Evolutionary conservation across 2,329 filamentous ascomycete genomes (phyloP), one percentile per base, ranked within the genome.

Genomic region (Diaporthe sp.): DNA sequence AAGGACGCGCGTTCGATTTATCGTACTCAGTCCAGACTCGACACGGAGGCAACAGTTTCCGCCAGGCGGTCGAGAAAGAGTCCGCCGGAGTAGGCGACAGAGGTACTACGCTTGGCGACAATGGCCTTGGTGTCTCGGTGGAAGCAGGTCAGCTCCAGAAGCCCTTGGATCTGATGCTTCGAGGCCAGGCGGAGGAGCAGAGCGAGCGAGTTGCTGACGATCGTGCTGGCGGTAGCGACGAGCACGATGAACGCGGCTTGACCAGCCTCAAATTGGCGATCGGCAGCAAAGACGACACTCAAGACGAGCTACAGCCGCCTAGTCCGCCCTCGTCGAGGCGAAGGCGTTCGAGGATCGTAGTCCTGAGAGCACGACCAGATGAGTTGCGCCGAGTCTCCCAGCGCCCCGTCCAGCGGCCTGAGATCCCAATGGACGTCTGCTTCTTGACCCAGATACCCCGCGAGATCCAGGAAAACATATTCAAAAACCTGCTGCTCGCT

Each of bases 381-480:
- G 15, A 37, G 25, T 22, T 55, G 34, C 28, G 7, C 13, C 49
- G 42, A 2, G 17, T 74, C 28, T 42, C 60, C 1, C 2, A 8
- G 34, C 74, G 71, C 1, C 44, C 44, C 22, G 42, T 49, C 17
- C 60, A 63, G 53, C 28, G 20, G 6, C 71, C 71, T 10, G 63
- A 71, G 3, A 25, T 68, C 13, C 72, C 72, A 17, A 61, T 70
- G 22, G 57, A 17, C 13, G 22, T 10, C 10, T 63, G 65, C 51
- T 72, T 76, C 57, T 72, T 76, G 39, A 42, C 74, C 3, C 63
- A 9, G 0, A 37, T 85, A 31, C 78, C 82, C 0, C 13, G 77
- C 2, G 84, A 85, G 78, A 74, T 85, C 37, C 81, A 81, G 7
- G 79, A 84, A 37, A 78, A 80, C 72, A 84, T 86, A 9, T 80